Conservation (phyloP, 345 rosid genomes). For the Gossypium longicalyx region DNA sequence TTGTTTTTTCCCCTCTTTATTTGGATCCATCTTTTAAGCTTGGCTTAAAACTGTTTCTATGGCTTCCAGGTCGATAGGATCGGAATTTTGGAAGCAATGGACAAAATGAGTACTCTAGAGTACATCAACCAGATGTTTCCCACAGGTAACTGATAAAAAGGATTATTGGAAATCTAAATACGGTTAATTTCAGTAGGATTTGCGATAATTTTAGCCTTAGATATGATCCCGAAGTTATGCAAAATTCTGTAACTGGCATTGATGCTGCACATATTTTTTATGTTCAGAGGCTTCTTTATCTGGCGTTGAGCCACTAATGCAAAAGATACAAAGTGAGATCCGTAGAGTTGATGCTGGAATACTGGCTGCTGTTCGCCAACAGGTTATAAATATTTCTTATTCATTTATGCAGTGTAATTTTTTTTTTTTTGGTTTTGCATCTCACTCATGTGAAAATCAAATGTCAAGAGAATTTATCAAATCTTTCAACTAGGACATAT, state of each 20-base stretch:
- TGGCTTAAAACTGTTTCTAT: neutral
- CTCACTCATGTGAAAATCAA: neutral
- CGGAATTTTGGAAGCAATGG: slow-evolving; percentile 45
- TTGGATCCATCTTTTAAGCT: slow-evolving; percentile 1
- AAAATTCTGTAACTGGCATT: slow-evolving; percentile 1
- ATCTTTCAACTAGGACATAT: neutral
- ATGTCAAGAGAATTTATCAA: neutral
- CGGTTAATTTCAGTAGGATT: neutral
- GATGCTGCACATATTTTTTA: slow-evolving; percentile 12
- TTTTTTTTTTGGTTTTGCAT: neutral
- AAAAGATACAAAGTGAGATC: slow-evolving; percentile 89
- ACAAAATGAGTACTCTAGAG: slow-evolving; percentile 87
- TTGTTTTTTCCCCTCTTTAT: neutral
- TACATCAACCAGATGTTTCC: slow-evolving; percentile 99
- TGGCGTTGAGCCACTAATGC: slow-evolving; percentile 98
- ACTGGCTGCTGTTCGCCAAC: slow-evolving; percentile 94
- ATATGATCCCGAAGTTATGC: slow-evolving; percentile 13
- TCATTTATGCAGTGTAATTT: neutral
- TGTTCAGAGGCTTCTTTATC: slow-evolving; percentile 88
- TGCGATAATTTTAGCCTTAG: neutral
- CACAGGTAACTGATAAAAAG: slow-evolving; percentile 46
- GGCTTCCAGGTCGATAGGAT: slow-evolving; percentile 10
- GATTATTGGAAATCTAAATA: neutral
- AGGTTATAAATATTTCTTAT: slow-evolving; percentile 42
- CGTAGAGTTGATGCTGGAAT: slow-evolving; percentile 92